Evolutionary conservation across 202 grass and related monocot species (phyloP).

Genomic region (Schoenoplectus tabernaemontani): DNA sequence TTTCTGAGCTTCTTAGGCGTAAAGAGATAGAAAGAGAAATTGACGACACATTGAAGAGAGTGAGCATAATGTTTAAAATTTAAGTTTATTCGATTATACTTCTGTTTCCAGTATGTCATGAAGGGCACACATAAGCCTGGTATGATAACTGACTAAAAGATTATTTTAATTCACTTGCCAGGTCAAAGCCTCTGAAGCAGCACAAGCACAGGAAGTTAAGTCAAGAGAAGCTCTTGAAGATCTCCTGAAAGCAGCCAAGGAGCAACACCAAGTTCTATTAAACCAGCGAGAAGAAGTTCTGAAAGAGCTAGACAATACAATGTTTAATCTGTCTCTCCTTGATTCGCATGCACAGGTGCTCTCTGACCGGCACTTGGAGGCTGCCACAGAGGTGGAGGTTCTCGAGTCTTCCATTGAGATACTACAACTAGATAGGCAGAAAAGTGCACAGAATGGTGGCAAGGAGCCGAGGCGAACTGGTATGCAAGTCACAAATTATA

Average conservation of each 20-base stretch:
- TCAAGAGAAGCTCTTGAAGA: slow-evolving; percentile 42
- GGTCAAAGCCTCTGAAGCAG: slow-evolving; percentile 39
- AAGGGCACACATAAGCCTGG: not conserved
- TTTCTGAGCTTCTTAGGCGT: slow-evolving; percentile 67
- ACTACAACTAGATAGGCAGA: slow-evolving; percentile 30
- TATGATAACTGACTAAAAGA: not conserved
- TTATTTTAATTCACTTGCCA: slow-evolving; percentile 26
- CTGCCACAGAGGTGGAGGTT: slow-evolving; percentile 45
- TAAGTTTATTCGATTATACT: not conserved
- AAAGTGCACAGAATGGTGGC: slow-evolving; percentile 21
- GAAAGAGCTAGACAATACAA: slow-evolving; percentile 36
- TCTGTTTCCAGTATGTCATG: not conserved
- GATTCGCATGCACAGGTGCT: slow-evolving; percentile 28
- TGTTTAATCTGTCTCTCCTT: slow-evolving; percentile 41
- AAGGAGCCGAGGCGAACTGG: slow-evolving; percentile 14
- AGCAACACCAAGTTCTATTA: slow-evolving; percentile 40
- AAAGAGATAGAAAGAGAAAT: slow-evolving; percentile 62
- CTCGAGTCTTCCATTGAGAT: slow-evolving; percentile 59
- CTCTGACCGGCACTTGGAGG: slow-evolving; percentile 29
- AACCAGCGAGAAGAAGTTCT: slow-evolving; percentile 39
- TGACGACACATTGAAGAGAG: slow-evolving; percentile 35
- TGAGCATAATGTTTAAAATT: slow-evolving; percentile 32
- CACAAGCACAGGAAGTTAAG: slow-evolving; percentile 43
- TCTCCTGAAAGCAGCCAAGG: slow-evolving; percentile 35
- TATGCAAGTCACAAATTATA: slow-evolving; percentile 20